A percentile compares a stretch with the other conserved stretches of the same genome.
These are phyloP conservation scores for Leonotis leonurus DNA, from an alignment of 257 asterid genomes.

Conservation along the genomic window DNA sequence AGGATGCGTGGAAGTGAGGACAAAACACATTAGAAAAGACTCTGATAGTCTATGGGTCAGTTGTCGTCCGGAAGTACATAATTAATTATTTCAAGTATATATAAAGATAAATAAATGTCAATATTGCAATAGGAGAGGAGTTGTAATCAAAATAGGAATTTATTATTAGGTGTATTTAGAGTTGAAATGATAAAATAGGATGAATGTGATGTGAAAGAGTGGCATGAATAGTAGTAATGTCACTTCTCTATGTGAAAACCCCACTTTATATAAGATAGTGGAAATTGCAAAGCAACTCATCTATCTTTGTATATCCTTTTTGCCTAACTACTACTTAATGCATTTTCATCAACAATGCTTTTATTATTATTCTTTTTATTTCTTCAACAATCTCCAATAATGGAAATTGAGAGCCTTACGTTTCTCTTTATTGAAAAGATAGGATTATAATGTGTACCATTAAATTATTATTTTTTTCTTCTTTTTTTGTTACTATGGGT, in stretches of 20 bases:
- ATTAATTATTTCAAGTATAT: too few species aligned
- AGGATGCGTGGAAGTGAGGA: too few species aligned
- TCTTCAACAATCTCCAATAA: neutral
- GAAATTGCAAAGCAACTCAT: conserved; percentile 21
- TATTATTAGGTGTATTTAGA: conserved; percentile 11
- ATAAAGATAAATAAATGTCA: neutral
- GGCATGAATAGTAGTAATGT: conserved; percentile 7
- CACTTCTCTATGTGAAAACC: conserved; percentile 15
- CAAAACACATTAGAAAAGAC: too few species aligned
- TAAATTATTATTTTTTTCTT: neutral
- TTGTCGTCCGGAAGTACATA: too few species aligned
- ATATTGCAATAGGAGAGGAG: neutral
- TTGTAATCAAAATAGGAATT: neutral
- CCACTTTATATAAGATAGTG: conserved; percentile 23
- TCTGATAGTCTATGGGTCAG: too few species aligned
- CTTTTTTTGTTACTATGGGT: too few species aligned
- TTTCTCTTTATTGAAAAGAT: neutral
- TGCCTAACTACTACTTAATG: conserved; percentile 20
- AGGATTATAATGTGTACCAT: neutral
- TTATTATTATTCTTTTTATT: neutral
- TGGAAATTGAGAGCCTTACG: conserved; percentile 6
- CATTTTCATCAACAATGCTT: conserved; percentile 7
- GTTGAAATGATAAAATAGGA: conserved; percentile 2
- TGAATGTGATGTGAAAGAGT: conserved; percentile 3
- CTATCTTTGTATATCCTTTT: conserved; percentile 25